These are phyloP conservation scores for Arctium lappa DNA, from an alignment of 129 eudicot genomes.

Conservation along the genomic window DNA sequence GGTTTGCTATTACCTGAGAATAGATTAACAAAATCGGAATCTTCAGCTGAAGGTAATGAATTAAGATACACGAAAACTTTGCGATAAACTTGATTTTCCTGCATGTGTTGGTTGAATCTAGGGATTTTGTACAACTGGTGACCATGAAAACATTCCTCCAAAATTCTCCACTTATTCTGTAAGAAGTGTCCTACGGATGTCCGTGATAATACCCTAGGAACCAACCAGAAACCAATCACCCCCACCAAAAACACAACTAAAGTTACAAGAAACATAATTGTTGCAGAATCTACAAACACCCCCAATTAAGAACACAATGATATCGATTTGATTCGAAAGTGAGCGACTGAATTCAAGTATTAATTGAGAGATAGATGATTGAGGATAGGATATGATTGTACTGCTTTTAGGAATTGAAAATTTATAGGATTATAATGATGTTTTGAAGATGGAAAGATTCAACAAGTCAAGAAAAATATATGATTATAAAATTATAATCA, in stretches of 20 bases:
- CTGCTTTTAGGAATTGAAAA: constrained; percentile 11
- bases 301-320: background rate
- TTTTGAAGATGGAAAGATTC: background rate
- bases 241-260: constrained; percentile 13
- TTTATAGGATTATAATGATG: constrained; percentile 17
- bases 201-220: constrained; percentile 35
- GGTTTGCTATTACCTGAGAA: constrained; percentile 57
- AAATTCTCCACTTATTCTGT: constrained; percentile 37
- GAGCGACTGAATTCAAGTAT: background rate
- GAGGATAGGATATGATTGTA: background rate
- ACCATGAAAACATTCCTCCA: constrained; percentile 57
- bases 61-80: constrained; percentile 60
- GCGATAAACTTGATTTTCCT: constrained; percentile 72
- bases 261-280: constrained; percentile 30
- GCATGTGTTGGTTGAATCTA: constrained; percentile 75
- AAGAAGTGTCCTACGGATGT: constrained; percentile 36
- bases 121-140: constrained; percentile 82
- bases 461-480: constrained; percentile 11
- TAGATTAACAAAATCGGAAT: constrained; percentile 67
- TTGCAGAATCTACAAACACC: background rate
- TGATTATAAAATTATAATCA: background rate
- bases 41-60: constrained; percentile 59
- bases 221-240: constrained; percentile 25
- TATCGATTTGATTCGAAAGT: background rate
- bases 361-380: background rate